Base-by-base conservation (phyloP, 2,329 filamentous ascomycete genomes). In the Colletotrichum neosansevieriae region DNA sequence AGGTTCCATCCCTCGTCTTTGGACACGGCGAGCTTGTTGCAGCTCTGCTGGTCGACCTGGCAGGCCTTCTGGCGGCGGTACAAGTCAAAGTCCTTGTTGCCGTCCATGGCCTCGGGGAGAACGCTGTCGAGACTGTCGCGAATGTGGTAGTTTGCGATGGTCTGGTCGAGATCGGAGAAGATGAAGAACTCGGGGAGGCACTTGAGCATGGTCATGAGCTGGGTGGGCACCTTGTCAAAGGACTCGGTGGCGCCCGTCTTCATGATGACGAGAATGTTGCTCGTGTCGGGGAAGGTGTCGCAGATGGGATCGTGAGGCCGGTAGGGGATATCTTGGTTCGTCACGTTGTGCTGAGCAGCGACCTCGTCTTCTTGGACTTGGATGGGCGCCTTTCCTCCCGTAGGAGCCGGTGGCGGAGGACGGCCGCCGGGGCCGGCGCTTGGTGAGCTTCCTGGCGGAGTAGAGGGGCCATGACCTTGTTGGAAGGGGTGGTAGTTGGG, bases 201-300 rank as follows among this genome's bases (percentile, higher is more conserved):
- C 58, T 79, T 80, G 10, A 88, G 79, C 1, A 81, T 81, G 6
- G 86, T 88, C 72, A 86, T 77, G 21, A 88, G 78, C 71, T 88
- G 86, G 3, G 83, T 86, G 2, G 86, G 85, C 2, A 89, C 75
- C 51, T 82, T 84, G 34, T 82, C 78, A 66, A 81, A 85, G 17
- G 84, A 76, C 73, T 88, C 86, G 44, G 84, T 85, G 2, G 86
- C 85, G 40, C 86, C 86, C 3, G 87, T 89, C 77, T 88, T 88
- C 76, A 89, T 82, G 53, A 88, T 76, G 29, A 88, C 76, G 32
- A 85, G 76, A 38, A 86, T 78, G 70, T 81, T 80, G 50, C 81
- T 81, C 11, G 80, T 81, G 63, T 84, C 79, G 11, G 83, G 81
- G 54, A 85, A 82, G 53, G 72, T 69, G 21, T 75, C 77, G 75